phyloP scores from a whole-genome alignment of 495 filamentous ascomycete species.

The Staphylotrichum tortipilum region DNA sequence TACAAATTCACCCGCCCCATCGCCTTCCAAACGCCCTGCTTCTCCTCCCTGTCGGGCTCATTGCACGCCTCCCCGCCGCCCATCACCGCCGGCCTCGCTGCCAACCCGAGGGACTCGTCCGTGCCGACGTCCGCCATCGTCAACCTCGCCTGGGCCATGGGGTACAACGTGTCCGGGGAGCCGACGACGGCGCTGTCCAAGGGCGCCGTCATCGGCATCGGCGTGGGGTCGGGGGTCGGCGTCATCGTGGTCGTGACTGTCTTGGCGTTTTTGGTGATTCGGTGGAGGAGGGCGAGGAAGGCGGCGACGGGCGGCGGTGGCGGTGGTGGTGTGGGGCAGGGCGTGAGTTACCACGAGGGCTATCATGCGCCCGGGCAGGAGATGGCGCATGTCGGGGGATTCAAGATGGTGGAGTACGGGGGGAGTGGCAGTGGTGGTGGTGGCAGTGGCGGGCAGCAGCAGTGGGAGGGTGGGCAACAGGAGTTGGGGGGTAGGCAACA shows the following conservation, averaged over 20 bases:
- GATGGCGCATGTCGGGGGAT: too few relatives aligned
- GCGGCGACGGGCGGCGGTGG: too few relatives aligned
- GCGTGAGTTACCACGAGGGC: too few relatives aligned
- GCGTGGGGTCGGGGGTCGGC: slow-evolving; percentile 6
- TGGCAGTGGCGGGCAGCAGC: too few relatives aligned
- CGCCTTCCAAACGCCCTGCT: slow-evolving; percentile 21
- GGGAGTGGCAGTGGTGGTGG: too few relatives aligned
- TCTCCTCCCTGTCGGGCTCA: slow-evolving; percentile 13
- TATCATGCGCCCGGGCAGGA: too few relatives aligned
- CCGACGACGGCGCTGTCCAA: slow-evolving; percentile 5
- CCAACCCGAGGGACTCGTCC: slow-evolving; percentile 13
- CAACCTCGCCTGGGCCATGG: slow-evolving; percentile 21
- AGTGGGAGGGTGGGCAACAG: too few relatives aligned
- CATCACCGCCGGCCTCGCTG: slow-evolving; percentile 12
- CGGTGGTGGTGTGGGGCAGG: too few relatives aligned
- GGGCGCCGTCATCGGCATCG: slow-evolving; percentile 15
- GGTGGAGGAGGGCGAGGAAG: slow-evolving; percentile 9
- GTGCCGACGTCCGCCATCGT: slow-evolving; percentile 18
- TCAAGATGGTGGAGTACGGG: too few relatives aligned
- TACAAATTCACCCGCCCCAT: slow-evolving; percentile 19
- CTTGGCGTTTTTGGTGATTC: slow-evolving; percentile 4
- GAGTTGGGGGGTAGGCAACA: too few relatives aligned
- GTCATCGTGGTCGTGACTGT: background rate
- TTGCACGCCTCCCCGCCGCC: slow-evolving; percentile 12
- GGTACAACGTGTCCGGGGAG: slow-evolving; percentile 9